A percentile compares a stretch with the other conserved stretches of the same genome.
phyloP scores from a whole-genome alignment of 2,329 filamentous ascomycete species.

The Hypoxylon rubiginosum region DNA sequence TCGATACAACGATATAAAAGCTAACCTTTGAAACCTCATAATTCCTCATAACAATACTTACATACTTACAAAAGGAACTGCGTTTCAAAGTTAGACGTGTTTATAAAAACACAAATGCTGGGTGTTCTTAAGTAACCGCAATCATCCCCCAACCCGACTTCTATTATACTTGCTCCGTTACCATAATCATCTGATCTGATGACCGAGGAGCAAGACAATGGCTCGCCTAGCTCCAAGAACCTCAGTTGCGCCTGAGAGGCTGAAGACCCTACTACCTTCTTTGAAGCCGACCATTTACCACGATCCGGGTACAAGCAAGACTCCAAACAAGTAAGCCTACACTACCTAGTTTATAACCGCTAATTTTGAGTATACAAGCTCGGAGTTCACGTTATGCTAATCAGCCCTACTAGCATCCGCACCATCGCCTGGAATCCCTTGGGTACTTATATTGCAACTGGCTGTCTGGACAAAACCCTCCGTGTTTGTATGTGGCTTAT shows the following conservation, averaged over 20 bases:
- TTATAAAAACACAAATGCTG: too few relatives aligned
- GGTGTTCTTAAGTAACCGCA: not conserved
- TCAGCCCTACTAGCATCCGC: conserved; percentile 68
- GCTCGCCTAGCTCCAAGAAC: conserved; percentile 47
- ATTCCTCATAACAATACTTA: not conserved
- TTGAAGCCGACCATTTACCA: conserved; percentile 53
- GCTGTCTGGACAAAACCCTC: conserved; percentile 76
- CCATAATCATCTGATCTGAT: not conserved
- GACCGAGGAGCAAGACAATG: conserved; percentile 39
- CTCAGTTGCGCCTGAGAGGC: conserved; percentile 52
- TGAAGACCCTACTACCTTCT: conserved; percentile 51
- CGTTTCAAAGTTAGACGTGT: not conserved
- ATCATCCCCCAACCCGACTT: not conserved
- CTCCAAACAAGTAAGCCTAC: conserved; percentile 50
- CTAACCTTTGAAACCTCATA: not conserved
- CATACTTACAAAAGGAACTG: not conserved
- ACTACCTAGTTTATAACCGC: conserved; percentile 42
- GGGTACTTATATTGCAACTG: conserved; percentile 86
- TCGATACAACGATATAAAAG: not conserved
- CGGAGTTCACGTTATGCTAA: conserved; percentile 12
- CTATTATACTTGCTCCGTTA: not conserved
- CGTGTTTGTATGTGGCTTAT: conserved; percentile 73
- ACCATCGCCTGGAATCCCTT: conserved; percentile 91
- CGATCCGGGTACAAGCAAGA: conserved; percentile 49
- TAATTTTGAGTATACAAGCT: conserved; percentile 20